Evolutionary conservation across 371 early-diverging fungal genomes (phyloP).

Genomic region (Chytridium lagenaria): DNA sequence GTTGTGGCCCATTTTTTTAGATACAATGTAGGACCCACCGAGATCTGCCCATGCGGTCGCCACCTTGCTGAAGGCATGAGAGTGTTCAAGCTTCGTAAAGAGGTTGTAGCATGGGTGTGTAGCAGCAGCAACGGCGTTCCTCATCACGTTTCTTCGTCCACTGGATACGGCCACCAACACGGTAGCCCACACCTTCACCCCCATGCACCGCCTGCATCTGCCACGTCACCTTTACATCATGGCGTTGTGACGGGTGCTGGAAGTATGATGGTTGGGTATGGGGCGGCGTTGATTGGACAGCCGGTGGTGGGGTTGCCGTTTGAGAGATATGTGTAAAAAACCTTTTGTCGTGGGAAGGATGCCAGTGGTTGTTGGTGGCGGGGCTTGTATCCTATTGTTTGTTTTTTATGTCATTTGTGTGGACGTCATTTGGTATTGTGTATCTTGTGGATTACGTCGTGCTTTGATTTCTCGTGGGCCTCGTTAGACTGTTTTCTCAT

Average conservation of each 20-base stretch:
- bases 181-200: background rate
- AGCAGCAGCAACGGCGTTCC: constrained; percentile 24
- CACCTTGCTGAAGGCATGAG: constrained; percentile 25
- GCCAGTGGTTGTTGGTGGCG: too few species aligned
- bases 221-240: background rate
- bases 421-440: too few species aligned
- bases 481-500: too few species aligned
- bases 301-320: constrained; percentile 15
- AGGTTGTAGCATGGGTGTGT: constrained; percentile 28
- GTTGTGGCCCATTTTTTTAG: too few species aligned
- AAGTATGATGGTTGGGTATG: constrained; percentile 4
- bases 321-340: constrained; percentile 9
- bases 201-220: background rate
- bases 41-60: constrained; percentile 26
- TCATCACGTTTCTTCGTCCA: background rate
- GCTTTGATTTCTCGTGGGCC: too few species aligned
- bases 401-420: too few species aligned
- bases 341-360: too few species aligned
- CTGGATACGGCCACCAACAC: background rate
- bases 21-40: constrained; percentile 25
- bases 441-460: too few species aligned
- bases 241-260: background rate
- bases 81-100: constrained; percentile 22
- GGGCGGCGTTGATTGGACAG: constrained; percentile 4
- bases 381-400: too few species aligned